Evolutionary conservation across 768 basidiomycete species (phyloP).

Genomic region (Clathrus columnatus): DNA sequence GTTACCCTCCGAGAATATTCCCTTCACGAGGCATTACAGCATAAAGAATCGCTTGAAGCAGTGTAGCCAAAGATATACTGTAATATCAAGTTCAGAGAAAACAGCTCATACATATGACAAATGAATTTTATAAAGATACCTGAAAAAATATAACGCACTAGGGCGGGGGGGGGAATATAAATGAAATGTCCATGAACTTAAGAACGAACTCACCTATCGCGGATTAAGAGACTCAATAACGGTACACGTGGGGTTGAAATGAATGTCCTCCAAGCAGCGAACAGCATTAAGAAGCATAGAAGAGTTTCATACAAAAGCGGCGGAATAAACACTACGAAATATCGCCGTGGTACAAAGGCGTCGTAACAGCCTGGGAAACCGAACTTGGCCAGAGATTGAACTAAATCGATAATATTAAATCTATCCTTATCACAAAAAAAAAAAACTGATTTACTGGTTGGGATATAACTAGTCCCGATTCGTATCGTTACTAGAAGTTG

Average conservation of each 20-base stretch:
- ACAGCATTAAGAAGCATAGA: not conserved
- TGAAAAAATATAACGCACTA: not conserved
- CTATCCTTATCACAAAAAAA: not conserved
- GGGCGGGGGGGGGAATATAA: not conserved
- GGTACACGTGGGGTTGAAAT: not conserved
- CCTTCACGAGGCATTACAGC: not conserved
- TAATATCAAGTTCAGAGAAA: not conserved
- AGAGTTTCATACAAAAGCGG: not conserved
- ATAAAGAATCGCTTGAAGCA: not conserved
- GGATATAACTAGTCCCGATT: not conserved
- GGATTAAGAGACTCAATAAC: not conserved
- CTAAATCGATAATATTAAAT: not conserved
- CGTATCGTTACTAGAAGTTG: not conserved
- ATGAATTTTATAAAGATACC: not conserved
- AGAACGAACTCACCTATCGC: not conserved
- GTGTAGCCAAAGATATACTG: not conserved
- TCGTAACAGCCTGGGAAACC: not conserved
- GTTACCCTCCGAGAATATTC: not conserved
- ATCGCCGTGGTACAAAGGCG: not conserved
- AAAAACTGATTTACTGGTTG: not conserved
- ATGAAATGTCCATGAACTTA: not conserved
- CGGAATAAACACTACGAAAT: not conserved
- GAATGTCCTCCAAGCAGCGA: not conserved
- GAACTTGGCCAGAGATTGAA: not conserved
- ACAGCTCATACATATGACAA: too few species aligned